A percentile compares a stretch with the other conserved stretches of the same genome.
Evolutionary conservation across 805 yeast species (phyloP).

Genomic region (Pichia eremophila): DNA sequence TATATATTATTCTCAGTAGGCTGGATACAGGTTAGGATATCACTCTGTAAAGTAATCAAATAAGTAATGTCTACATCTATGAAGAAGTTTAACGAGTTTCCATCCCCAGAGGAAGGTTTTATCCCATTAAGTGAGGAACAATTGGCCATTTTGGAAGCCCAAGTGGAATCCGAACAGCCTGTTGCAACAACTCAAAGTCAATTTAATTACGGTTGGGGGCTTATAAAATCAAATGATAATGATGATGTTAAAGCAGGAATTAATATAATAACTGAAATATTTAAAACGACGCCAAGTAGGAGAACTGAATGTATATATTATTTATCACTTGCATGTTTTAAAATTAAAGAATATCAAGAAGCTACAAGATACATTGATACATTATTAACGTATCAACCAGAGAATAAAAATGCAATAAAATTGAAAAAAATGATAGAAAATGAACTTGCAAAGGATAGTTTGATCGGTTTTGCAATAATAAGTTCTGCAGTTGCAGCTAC

Average conservation of each 20-base stretch:
- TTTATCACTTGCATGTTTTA: slow-evolving; percentile 77
- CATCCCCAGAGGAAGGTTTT: slow-evolving; percentile 21
- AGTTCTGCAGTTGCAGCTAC: slow-evolving; percentile 83
- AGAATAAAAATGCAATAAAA: slow-evolving; percentile 64
- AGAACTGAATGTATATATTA: slow-evolving; percentile 87
- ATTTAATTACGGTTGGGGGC: slow-evolving; percentile 95
- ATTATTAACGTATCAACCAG: slow-evolving; percentile 71
- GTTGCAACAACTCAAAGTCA: slow-evolving; percentile 71
- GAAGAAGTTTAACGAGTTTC: slow-evolving; percentile 9
- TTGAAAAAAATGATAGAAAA: slow-evolving; percentile 74
- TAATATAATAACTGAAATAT: slow-evolving; percentile 57
- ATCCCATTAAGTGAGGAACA: slow-evolving; percentile 65
- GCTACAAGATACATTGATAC: slow-evolving; percentile 81
- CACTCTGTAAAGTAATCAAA: no score
- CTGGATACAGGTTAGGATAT: no score
- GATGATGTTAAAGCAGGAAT: slow-evolving; percentile 74
- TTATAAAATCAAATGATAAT: slow-evolving; percentile 58
- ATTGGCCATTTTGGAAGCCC: slow-evolving; percentile 63
- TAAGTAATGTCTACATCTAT: not conserved
- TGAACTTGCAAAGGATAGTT: slow-evolving; percentile 76
- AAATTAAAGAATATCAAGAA: slow-evolving; percentile 77
- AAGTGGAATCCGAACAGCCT: slow-evolving; percentile 74
- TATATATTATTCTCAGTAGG: no score
- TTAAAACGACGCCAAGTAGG: slow-evolving; percentile 69
- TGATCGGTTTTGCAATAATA: slow-evolving; percentile 79